phyloP scores from a whole-genome alignment of 192 early-diverging fungal genomes.

The Coemansia sp. region DNA sequence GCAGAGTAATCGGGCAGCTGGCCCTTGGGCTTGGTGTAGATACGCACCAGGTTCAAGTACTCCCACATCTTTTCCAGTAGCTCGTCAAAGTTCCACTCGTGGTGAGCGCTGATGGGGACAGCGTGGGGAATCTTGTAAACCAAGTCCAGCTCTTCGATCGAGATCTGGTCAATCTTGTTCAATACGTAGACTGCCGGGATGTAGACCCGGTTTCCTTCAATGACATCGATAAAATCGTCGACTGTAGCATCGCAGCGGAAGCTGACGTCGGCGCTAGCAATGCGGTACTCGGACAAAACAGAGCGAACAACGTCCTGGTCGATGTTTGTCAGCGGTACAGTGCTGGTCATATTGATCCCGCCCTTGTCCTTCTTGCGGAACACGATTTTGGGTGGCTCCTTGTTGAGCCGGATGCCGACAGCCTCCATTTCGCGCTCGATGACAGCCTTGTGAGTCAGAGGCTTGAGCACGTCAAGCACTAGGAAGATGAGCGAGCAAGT shows the following conservation, averaged over 20 bases:
- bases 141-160: slow-evolving; percentile 93
- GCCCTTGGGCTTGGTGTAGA: slow-evolving; percentile 93
- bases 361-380: slow-evolving; percentile 99
- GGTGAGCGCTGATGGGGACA: slow-evolving; percentile 77
- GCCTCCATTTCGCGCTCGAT: slow-evolving; percentile 98
- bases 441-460: slow-evolving; percentile 89
- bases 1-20: slow-evolving; percentile 92
- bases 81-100: slow-evolving; percentile 98
- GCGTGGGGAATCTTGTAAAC: slow-evolving; percentile 98
- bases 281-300: slow-evolving; percentile 91
- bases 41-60: slow-evolving; percentile 77
- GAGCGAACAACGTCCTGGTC: slow-evolving; percentile 92
- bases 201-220: slow-evolving; percentile 95
- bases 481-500: slow-evolving; percentile 98
- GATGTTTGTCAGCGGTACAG: slow-evolving; percentile 86
- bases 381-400: slow-evolving; percentile 92
- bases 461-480: slow-evolving; percentile 96
- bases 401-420: slow-evolving; percentile 97
- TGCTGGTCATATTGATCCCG: slow-evolving; percentile 93
- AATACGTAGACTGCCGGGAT: slow-evolving; percentile 95
- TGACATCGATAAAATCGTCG: slow-evolving; percentile 97
- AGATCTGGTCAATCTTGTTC: slow-evolving; percentile 99
- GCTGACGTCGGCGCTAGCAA: slow-evolving; percentile 95
- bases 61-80: slow-evolving; percentile 84
- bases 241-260: slow-evolving; percentile 93